Evolutionary conservation across 129 eudicot genomes (phyloP).

Genomic region (Rutidosis leptorrhynchoides): DNA sequence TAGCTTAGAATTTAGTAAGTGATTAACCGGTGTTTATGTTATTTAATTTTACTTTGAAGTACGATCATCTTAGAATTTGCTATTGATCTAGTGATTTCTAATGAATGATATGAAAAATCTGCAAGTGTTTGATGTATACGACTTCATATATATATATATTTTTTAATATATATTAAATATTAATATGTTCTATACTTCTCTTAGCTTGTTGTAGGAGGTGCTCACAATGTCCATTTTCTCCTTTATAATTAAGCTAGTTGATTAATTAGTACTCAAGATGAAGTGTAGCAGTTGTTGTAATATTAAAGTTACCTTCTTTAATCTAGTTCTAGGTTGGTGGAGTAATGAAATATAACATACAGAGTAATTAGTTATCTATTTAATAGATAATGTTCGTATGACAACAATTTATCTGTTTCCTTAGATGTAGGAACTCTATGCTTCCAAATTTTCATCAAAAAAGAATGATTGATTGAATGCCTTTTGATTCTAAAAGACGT

Average conservation of each 20-base stretch:
- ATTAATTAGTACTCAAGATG: not conserved
- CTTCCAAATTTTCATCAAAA: no score
- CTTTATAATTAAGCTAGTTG: constrained; percentile 12
- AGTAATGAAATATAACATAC: constrained; percentile 2
- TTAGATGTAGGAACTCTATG: no score
- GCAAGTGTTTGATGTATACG: not conserved
- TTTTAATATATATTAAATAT: not conserved
- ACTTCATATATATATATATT: not conserved
- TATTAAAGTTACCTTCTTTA: not conserved
- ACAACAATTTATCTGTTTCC: no score
- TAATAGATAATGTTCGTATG: no score
- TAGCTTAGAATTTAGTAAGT: not conserved
- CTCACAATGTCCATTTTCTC: not conserved
- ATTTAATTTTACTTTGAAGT: not conserved
- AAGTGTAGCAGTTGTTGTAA: not conserved
- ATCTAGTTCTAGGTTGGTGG: no score
- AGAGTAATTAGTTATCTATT: no score
- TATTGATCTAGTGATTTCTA: not conserved
- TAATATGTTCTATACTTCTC: not conserved
- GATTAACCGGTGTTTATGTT: not conserved
- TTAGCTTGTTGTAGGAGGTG: not conserved
- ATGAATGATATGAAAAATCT: not conserved
- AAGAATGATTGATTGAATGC: no score
- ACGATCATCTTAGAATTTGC: not conserved
- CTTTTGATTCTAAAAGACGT: no score